phyloP scores from a whole-genome alignment of 179 eudicot species.

The Spergularia azorica region DNA sequence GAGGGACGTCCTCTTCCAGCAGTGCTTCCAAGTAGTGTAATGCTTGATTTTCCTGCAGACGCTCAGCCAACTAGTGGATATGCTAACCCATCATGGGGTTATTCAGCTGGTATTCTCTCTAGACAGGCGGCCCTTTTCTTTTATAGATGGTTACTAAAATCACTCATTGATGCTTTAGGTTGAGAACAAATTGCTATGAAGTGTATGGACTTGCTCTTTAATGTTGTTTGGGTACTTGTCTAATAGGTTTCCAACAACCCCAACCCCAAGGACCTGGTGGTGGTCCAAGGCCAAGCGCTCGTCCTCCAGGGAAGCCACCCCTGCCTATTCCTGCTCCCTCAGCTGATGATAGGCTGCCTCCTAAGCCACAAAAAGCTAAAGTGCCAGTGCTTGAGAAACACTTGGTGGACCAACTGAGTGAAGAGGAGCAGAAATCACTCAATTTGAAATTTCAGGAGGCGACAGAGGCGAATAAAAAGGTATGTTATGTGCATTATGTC shows the following conservation, averaged over 20 bases:
- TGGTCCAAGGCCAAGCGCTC: conserved; percentile 51
- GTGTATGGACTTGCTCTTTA: neutral
- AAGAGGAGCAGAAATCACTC: conserved; percentile 83
- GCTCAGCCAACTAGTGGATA: conserved; percentile 52
- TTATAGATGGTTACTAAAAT: neutral
- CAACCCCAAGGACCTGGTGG: conserved; percentile 48
- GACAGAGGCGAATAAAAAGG: conserved; percentile 86
- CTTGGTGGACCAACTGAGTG: conserved; percentile 84
- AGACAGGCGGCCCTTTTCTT: conserved; percentile 13
- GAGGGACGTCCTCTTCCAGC: conserved; percentile 96
- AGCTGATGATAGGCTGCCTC: conserved; percentile 57
- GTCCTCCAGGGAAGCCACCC: conserved; percentile 65
- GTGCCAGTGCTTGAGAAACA: conserved; percentile 93
- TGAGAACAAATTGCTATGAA: neutral
- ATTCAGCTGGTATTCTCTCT: conserved; percentile 63
- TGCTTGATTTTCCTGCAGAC: conserved; percentile 60
- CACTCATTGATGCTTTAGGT: neutral
- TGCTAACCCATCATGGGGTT: conserved; percentile 64
- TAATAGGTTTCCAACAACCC: conserved; percentile 64
- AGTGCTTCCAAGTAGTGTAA: conserved; percentile 56
- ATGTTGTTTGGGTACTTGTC: conserved; percentile 12
- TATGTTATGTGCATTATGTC: conserved; percentile 20
- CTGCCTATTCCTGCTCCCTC: conserved; percentile 56
- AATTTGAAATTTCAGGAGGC: conserved; percentile 88
- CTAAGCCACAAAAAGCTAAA: conserved; percentile 70